phyloP scores from a whole-genome alignment of 352 stramenopile genomes.

The Elongisporangium anandrum region DNA sequence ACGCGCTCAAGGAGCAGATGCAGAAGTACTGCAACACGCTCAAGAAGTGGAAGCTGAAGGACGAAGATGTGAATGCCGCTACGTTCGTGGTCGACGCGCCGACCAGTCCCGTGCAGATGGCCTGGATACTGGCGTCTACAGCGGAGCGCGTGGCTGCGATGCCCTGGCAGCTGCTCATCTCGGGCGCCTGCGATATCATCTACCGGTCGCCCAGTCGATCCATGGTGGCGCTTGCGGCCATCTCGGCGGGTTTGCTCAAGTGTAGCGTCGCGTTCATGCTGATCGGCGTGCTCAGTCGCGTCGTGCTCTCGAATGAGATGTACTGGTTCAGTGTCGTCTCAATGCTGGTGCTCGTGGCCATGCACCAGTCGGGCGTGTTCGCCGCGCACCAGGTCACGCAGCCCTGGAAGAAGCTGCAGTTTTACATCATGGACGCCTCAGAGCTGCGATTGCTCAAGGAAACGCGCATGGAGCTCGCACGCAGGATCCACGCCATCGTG shows the following conservation, averaged over 20 bases:
- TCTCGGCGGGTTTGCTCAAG: slow-evolving; percentile 28
- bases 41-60: slow-evolving; percentile 53
- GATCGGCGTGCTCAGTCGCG: slow-evolving; percentile 26
- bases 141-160: slow-evolving; percentile 34
- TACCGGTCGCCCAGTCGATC: slow-evolving; percentile 27
- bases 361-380: slow-evolving; percentile 28
- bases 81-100: slow-evolving; percentile 33
- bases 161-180: slow-evolving; percentile 38
- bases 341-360: slow-evolving; percentile 18
- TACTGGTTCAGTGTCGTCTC: slow-evolving; percentile 25
- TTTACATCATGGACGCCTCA: slow-evolving; percentile 63
- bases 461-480: slow-evolving; percentile 45
- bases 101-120: slow-evolving; percentile 39
- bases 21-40: slow-evolving; percentile 49
- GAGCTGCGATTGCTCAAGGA: slow-evolving; percentile 51
- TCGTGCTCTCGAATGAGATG: slow-evolving; percentile 21
- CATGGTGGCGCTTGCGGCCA: slow-evolving; percentile 15
- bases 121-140: slow-evolving; percentile 35
- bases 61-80: slow-evolving; percentile 70
- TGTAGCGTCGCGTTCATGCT: slow-evolving; percentile 27
- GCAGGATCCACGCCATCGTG: slow-evolving; percentile 63
- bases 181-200: slow-evolving; percentile 46
- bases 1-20: slow-evolving; percentile 65
- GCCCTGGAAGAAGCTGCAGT: slow-evolving; percentile 70
- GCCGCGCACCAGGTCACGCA: slow-evolving; percentile 31